Evolutionary conservation across 208 protist genomes (phyloP), one percentile per base, ranked within the genome.

Genomic region (Acanthamoeba royreba): DNA sequence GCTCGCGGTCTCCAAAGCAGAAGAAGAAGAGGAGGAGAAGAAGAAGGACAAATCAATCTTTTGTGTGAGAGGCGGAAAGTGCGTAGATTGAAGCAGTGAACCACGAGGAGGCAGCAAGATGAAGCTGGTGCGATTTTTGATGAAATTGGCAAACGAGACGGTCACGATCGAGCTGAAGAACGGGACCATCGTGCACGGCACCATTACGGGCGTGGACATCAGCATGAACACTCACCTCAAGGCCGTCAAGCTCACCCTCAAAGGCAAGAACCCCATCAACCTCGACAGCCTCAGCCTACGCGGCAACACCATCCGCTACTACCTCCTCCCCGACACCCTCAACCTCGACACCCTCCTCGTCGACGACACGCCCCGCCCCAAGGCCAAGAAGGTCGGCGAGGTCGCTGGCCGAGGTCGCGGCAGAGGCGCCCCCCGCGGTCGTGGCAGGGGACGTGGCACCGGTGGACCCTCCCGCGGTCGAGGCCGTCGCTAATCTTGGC

Each of bases 101-200:
- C n/a, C n/a, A n/a, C n/a, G n/a, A n/a, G 52, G 19, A 61, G 19
- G 25, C 52, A 61, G 25, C 22, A 94, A 33, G 31, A 96, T 96
- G 92, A 98, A 98, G 52, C 97, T 99, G 33, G 96, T 99, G 53
- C 93, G 98, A 61, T 99, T 99, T 95, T 97, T 99, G 47, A 99
- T 99, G 98, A 98, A 99, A 97, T 97, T 99, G 40, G 97, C 96
- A 19, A 99, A 98, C 90, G 99, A 99, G 86, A 98, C 98, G 2
- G 99, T 99, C 3, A 99, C 99, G 25, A 98, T 99, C 83, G 99
- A 99, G 95, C 96, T 99, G 46, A 99, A 99, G 96, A 99, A 99
- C 97, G 98, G 99, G 0, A 99, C 99, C 22, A 97, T 99, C 47
- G 98, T 99, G 15, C 94, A 97, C 53, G 98, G 98, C 46, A 99